Evolutionary conservation across 306 rosid species (phyloP), one percentile per base, ranked within the genome.

Genomic region (Trifolium dubium): DNA sequence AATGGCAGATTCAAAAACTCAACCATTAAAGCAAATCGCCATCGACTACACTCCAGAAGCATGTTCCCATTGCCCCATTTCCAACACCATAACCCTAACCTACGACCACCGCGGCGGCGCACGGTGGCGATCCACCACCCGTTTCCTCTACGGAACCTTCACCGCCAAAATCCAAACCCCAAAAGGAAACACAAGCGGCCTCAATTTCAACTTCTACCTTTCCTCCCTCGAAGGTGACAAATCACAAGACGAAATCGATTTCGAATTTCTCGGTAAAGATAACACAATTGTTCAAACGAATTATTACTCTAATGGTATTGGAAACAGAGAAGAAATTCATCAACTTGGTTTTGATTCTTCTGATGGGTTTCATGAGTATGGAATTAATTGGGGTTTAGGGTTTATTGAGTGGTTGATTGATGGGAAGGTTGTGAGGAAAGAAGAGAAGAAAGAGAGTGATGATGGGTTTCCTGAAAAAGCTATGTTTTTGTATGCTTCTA

Each of bases 211-310:
- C 80, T 28, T 90, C 80, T 86, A 88, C 67, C 90, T 88, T 60
- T 88, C 92, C 14, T 84, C 91, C 61, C 83, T 81, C 1, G 86
- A 90, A 73, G 89, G 96, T 0, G 89, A 89, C 73, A 87, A 79
- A 41, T 73, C 88, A 2, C 92, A 87, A 37, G 92, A 86, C 85
- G 96, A 89, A 79, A 89, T 89, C 39, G 96, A 89, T 55, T 89
- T 90, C 35, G 87, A 90, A 77, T 84, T 90, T 56, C 35, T 90
- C 17, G 96, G 92, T 9, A 79, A 79, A 2, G 85, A 88, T 71
- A 74, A 50, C 43, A 83, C 56, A 28, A 14, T 89, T 2, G 87
- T 85, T 2, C 90, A 87, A 62, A 85, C 90, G 0, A 87, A 87
- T 67, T 80, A 47, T 10, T 85, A n/a, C 73, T 67, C 69, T 1